These are phyloP conservation scores for Brassica nigra DNA, from an alignment of 345 rosid species.

Conservation along the genomic window DNA sequence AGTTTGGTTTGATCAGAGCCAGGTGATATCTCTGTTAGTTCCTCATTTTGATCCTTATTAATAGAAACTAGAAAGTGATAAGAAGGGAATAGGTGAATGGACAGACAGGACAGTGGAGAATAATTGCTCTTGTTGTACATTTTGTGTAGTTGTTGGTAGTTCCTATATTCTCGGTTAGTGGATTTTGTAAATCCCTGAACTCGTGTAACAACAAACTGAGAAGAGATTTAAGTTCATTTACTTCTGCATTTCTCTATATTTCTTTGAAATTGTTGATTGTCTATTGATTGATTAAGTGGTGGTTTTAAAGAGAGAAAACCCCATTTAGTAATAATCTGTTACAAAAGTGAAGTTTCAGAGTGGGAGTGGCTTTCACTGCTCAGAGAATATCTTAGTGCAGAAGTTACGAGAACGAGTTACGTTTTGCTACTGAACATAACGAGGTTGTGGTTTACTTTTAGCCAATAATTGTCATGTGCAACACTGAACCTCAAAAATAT, in stretches of 20 bases:
- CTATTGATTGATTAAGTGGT: too few species aligned
- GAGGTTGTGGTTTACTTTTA: conserved; percentile 8
- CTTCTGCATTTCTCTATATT: background rate
- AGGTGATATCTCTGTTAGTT: background rate
- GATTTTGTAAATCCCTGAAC: too few species aligned
- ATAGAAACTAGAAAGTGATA: background rate
- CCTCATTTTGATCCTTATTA: background rate
- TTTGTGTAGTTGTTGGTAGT: too few species aligned
- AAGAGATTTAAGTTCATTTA: background rate
- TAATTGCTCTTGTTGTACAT: too few species aligned
- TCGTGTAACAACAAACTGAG: too few species aligned
- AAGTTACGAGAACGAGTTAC: background rate
- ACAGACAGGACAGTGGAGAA: background rate
- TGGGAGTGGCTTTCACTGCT: background rate
- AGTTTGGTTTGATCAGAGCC: background rate
- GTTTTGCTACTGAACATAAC: conserved; percentile 5
- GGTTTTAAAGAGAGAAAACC: too few species aligned
- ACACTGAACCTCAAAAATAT: conserved; percentile 62
- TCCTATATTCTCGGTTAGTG: too few species aligned
- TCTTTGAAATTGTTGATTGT: background rate
- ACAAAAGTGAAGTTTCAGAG: background rate
- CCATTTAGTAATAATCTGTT: background rate
- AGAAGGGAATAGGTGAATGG: background rate
- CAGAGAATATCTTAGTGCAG: background rate
- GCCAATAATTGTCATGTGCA: conserved; percentile 33